These are phyloP conservation scores for Boletus subparvulus DNA, from an alignment of 768 basidiomycete species.

Conservation along the genomic window DNA sequence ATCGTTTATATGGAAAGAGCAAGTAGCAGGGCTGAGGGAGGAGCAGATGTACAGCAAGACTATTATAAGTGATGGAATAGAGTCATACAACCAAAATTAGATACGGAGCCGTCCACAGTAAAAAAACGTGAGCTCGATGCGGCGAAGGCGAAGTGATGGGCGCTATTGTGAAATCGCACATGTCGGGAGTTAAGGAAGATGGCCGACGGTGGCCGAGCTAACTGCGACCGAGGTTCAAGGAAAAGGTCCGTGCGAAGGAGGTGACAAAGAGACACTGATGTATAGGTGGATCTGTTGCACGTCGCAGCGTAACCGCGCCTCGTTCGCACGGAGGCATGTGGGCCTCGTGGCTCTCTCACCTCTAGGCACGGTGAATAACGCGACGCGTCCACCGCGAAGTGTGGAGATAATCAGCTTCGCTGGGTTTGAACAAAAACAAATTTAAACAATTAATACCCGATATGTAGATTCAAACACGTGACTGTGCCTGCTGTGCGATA, in stretches of 20 bases:
- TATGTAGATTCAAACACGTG: constrained; percentile 26
- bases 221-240: neutral
- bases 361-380: neutral
- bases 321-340: constrained; percentile 4
- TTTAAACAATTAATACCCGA: constrained; percentile 19
- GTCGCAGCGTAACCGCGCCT: neutral
- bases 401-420: constrained; percentile 28
- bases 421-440: constrained; percentile 15
- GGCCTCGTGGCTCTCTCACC: neutral
- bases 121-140: neutral
- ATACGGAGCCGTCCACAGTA: neutral
- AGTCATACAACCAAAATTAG: neutral
- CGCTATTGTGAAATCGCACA: neutral
- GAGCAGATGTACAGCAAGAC: neutral
- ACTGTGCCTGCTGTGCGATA: constrained; percentile 27
- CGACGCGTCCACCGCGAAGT: neutral
- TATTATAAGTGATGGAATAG: neutral
- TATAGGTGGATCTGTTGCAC: neutral
- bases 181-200: constrained; percentile 6
- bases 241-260: neutral
- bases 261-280: neutral
- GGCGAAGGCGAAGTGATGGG: too few species aligned
- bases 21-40: neutral
- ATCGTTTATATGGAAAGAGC: neutral
- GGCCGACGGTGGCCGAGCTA: constrained; percentile 6